Conservation (phyloP, 1,139 yeast genomes). For the Diutina catenulata region DNA sequence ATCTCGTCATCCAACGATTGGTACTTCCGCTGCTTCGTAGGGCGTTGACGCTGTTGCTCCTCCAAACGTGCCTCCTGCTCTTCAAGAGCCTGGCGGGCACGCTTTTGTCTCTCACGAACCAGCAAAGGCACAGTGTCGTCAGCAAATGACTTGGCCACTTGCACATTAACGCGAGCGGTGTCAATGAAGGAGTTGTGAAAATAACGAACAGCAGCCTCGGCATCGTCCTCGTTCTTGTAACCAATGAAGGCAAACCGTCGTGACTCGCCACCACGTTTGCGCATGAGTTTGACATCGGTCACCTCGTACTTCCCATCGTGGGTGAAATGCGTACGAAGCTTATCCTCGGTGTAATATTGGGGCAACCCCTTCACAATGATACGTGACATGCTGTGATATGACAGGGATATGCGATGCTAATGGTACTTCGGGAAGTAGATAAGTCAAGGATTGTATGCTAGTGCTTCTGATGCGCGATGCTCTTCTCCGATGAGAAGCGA, state of each 20-base stretch:
- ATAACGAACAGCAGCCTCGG: constrained; percentile 63
- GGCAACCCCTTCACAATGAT: constrained; percentile 94
- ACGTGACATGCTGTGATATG: constrained; percentile 56
- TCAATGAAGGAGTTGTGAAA: constrained; percentile 75
- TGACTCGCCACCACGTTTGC: constrained; percentile 72
- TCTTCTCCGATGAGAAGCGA: too few species aligned
- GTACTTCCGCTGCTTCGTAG: constrained; percentile 14
- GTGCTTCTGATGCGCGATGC: too few species aligned
- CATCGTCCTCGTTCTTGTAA: constrained; percentile 59
- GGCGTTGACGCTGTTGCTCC: constrained; percentile 23
- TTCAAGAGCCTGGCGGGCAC: constrained; percentile 40
- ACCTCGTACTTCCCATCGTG: constrained; percentile 41
- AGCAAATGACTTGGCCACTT: constrained; percentile 72
- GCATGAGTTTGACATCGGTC: constrained; percentile 82
- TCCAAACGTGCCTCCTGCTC: constrained; percentile 43
- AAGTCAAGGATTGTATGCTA: too few species aligned
- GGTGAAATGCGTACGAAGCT: constrained; percentile 57
- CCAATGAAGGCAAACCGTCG: constrained; percentile 94
- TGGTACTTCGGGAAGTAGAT: too few species aligned
- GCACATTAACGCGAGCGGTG: constrained; percentile 70
- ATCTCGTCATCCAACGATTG: constrained; percentile 44
- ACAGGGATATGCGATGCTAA: not conserved
- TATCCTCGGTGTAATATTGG: constrained; percentile 63
- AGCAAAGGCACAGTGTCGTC: constrained; percentile 75
- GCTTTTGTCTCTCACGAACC: constrained; percentile 49